Conservation (phyloP, 106 monocot genomes). For the Acorus gramineus region DNA sequence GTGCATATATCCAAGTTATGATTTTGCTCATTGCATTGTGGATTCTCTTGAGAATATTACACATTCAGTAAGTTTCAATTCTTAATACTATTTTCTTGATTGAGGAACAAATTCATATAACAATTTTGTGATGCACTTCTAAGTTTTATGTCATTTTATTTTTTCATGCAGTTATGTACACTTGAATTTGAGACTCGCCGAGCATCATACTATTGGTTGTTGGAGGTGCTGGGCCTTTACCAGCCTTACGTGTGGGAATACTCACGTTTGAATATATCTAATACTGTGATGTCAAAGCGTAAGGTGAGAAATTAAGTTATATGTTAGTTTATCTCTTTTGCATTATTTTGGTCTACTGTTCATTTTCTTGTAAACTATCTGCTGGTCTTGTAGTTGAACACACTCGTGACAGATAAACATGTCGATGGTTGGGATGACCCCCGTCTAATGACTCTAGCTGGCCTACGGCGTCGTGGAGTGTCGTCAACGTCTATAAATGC, state of each 20-base stretch:
- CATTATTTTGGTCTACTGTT: background rate
- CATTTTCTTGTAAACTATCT: background rate
- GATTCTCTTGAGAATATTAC: conserved; percentile 98
- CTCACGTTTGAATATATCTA: conserved; percentile 88
- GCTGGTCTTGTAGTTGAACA: conserved; percentile 56
- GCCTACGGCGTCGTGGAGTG: conserved; percentile 79
- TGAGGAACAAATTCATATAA: background rate
- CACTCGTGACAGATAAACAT: conserved; percentile 72
- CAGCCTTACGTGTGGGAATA: conserved; percentile 99
- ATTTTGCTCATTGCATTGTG: conserved; percentile 95
- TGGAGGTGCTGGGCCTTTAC: conserved; percentile 66
- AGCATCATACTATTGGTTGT: conserved; percentile 92
- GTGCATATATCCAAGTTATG: conserved; percentile 98
- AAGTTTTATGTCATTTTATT: background rate
- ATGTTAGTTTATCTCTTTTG: background rate
- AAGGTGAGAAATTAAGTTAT: conserved; percentile 41
- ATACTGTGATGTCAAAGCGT: conserved; percentile 94
- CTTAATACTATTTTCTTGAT: background rate
- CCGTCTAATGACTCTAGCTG: conserved; percentile 86
- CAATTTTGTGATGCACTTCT: background rate
- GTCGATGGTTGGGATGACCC: conserved; percentile 99
- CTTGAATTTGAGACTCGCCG: conserved; percentile 98
- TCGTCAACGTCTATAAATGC: conserved; percentile 86
- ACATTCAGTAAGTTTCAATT: conserved; percentile 58
- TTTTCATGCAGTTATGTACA: conserved; percentile 61